Evolutionary conservation across 306 rosid genomes (phyloP).

Genomic region (Lagenaria siceraria): DNA sequence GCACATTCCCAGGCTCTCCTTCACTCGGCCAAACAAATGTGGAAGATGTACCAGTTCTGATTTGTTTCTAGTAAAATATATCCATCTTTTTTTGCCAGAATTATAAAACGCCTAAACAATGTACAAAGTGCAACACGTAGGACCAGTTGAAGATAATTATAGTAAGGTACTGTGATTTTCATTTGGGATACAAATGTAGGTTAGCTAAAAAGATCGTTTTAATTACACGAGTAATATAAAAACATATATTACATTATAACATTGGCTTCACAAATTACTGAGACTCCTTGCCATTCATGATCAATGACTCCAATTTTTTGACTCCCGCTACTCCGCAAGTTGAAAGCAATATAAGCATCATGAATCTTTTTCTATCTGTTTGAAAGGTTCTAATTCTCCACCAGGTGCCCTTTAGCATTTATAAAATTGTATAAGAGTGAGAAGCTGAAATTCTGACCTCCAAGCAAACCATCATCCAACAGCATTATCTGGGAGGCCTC

Average conservation of each 20-base stretch:
- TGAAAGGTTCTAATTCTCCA: background rate
- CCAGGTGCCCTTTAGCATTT: background rate
- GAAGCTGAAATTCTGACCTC: conserved; percentile 3
- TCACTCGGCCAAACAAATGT: background rate
- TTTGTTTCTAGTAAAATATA: background rate
- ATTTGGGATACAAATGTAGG: background rate
- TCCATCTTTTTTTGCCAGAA: background rate
- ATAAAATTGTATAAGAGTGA: background rate
- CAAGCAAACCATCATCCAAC: background rate
- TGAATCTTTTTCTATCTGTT: background rate
- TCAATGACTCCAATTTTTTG: background rate
- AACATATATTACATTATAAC: background rate
- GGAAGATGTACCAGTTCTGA: background rate
- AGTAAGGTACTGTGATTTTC: background rate
- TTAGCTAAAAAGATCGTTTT: background rate
- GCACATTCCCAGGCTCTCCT: background rate
- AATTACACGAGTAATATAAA: background rate
- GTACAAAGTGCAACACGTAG: background rate
- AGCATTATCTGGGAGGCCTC: conserved; percentile 55
- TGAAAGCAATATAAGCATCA: background rate
- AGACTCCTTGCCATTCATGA: background rate
- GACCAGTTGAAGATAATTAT: background rate
- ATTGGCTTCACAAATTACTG: background rate
- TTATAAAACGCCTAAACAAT: background rate
- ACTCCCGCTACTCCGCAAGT: background rate